Percentiles rank a stretch among this genome's conserved stretches.
Evolutionary conservation across 495 filamentous ascomycete genomes (phyloP).

Genomic region (Darksidea phi): DNA sequence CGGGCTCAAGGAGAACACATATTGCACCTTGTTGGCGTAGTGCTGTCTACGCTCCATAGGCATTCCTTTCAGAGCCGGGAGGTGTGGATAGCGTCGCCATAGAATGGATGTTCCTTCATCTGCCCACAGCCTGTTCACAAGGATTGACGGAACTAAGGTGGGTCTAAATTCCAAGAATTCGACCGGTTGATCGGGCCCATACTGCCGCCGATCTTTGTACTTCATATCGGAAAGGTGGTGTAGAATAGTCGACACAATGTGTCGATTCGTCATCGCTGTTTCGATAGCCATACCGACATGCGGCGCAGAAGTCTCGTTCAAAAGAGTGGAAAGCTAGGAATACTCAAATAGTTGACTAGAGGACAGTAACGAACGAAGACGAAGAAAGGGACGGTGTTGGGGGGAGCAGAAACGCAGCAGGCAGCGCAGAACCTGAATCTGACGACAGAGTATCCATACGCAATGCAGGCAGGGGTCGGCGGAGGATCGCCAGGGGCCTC

Average conservation of each 20-base stretch:
- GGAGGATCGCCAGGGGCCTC: not conserved
- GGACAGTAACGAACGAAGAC: not conserved
- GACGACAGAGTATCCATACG: not conserved
- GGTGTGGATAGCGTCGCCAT: conserved; percentile 32
- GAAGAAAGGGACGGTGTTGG: conserved; percentile 4
- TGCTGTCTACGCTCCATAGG: conserved; percentile 18
- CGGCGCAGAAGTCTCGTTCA: not conserved
- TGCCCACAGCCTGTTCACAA: conserved; percentile 32
- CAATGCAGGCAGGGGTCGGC: conserved; percentile 2
- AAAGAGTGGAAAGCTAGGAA: not conserved
- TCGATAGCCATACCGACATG: conserved; percentile 9
- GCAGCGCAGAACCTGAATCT: conserved; percentile 11
- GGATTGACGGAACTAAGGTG: conserved; percentile 29
- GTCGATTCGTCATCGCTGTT: conserved; percentile 11
- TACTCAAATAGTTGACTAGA: conserved; percentile 2
- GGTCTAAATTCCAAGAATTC: conserved; percentile 34
- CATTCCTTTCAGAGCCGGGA: conserved; percentile 29
- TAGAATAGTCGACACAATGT: conserved; percentile 24
- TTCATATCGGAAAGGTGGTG: conserved; percentile 29
- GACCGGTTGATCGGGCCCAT: conserved; percentile 21
- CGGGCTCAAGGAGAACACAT: conserved; percentile 23
- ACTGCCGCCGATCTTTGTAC: conserved; percentile 27
- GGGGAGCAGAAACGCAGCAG: not conserved
- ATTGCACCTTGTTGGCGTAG: conserved; percentile 34
- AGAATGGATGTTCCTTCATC: conserved; percentile 29